Evolutionary conservation across 352 stramenopile species (phyloP).

Genomic region (Phytopythium ostracodes): DNA sequence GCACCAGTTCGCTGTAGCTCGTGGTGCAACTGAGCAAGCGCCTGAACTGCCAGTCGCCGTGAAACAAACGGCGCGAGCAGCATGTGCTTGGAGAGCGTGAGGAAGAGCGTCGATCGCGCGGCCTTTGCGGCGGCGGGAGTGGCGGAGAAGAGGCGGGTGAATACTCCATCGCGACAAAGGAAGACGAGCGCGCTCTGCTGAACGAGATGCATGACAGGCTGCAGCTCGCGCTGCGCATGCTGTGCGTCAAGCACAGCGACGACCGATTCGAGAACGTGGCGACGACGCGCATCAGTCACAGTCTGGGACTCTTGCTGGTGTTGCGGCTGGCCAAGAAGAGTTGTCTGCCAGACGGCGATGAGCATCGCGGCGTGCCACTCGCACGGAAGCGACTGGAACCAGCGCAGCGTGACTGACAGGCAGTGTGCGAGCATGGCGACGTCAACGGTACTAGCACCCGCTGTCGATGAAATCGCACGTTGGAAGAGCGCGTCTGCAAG

Average conservation of each 20-base stretch:
- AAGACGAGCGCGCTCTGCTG: slow-evolving; percentile 57
- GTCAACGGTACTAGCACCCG: slow-evolving; percentile 35
- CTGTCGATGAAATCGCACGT: slow-evolving; percentile 41
- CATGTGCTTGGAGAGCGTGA: slow-evolving; percentile 53
- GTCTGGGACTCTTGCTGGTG: neutral
- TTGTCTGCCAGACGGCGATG: slow-evolving; percentile 55
- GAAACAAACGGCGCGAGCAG: slow-evolving; percentile 48
- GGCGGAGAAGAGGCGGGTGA: neutral
- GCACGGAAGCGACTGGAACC: slow-evolving; percentile 53
- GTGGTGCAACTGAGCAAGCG: slow-evolving; percentile 29
- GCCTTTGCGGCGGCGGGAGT: neutral
- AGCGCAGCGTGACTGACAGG: slow-evolving; percentile 45
- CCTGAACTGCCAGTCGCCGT: slow-evolving; percentile 35
- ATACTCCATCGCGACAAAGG: slow-evolving; percentile 30
- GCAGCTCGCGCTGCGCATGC: slow-evolving; percentile 20
- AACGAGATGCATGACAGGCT: slow-evolving; percentile 32
- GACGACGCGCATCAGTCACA: neutral
- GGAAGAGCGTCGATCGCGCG: slow-evolving; percentile 15
- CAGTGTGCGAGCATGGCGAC: slow-evolving; percentile 41
- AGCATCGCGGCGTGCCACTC: slow-evolving; percentile 66
- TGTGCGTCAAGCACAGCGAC: slow-evolving; percentile 57
- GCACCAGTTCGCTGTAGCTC: slow-evolving; percentile 27
- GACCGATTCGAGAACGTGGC: slow-evolving; percentile 13
- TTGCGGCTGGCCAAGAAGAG: slow-evolving; percentile 33
- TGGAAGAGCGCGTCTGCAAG: slow-evolving; percentile 64